These are phyloP conservation scores for Bretziella fagacearum DNA, from an alignment of 2,329 filamentous ascomycete genomes.

Conservation along the genomic window DNA sequence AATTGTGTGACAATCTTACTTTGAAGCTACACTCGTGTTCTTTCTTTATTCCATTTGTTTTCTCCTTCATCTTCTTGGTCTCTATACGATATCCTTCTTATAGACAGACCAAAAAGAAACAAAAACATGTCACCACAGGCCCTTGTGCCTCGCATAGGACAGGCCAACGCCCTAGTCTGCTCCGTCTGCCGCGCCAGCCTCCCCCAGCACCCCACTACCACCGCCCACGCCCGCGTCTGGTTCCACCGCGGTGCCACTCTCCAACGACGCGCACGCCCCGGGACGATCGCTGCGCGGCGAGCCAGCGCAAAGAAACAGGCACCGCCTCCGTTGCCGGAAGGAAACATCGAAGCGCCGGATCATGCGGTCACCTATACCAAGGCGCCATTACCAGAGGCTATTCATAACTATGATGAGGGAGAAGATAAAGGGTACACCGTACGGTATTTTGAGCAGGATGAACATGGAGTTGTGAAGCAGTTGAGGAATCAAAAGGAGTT, in stretches of 20 bases:
- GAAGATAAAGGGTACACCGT: conserved; percentile 12
- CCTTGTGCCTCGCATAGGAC: conserved; percentile 11
- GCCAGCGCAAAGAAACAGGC: background rate
- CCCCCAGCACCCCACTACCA: background rate
- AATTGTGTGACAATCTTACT: background rate
- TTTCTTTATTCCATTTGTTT: background rate
- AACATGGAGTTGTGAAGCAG: conserved; percentile 20
- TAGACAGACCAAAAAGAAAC: too few relatives aligned
- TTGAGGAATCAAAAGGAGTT: conserved; percentile 27
- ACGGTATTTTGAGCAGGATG: conserved; percentile 29
- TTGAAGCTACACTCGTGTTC: background rate
- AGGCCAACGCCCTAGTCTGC: conserved; percentile 12
- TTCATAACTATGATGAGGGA: conserved; percentile 12
- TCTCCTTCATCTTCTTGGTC: background rate
- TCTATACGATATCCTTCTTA: background rate
- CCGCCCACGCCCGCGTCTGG: conserved; percentile 4
- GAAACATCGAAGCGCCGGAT: conserved; percentile 6
- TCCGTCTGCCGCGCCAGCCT: background rate
- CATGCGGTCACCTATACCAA: conserved; percentile 8
- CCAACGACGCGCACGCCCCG: conserved; percentile 6
- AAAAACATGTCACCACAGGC: conserved; percentile 12
- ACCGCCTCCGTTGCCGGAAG: background rate
- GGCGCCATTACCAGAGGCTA: conserved; percentile 12
- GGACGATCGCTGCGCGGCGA: background rate
- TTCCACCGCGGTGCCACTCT: conserved; percentile 3